phyloP scores from a whole-genome alignment of 805 yeast species.

The Ogataea thermomethanolica region DNA sequence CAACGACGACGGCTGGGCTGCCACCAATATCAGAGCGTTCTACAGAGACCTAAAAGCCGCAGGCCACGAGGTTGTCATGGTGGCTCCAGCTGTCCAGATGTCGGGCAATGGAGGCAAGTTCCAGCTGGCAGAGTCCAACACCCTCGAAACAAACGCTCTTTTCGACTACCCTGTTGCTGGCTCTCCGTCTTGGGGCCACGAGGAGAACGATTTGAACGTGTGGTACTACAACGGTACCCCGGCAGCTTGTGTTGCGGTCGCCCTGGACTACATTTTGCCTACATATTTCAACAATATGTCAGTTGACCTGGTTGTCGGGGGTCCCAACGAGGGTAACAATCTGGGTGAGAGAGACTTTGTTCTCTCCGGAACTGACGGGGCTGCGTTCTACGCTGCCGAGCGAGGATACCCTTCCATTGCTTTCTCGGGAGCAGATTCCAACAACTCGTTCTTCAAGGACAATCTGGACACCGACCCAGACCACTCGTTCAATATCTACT shows the following conservation, averaged over 20 bases:
- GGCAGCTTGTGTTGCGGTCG: conserved; percentile 49
- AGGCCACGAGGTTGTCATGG: conserved; percentile 47
- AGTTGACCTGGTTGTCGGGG: conserved; percentile 47
- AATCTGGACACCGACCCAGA: conserved; percentile 39
- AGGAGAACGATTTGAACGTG: conserved; percentile 37
- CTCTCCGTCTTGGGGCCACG: conserved; percentile 55
- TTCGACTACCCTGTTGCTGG: conserved; percentile 47
- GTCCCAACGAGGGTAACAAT: conserved; percentile 53
- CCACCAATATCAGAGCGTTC: conserved; percentile 54
- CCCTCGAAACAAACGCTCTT: conserved; percentile 43
- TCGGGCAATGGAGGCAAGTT: conserved; percentile 57
- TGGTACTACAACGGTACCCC: conserved; percentile 61
- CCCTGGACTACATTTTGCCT: conserved; percentile 45
- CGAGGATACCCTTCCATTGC: conserved; percentile 51
- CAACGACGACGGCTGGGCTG: conserved; percentile 58
- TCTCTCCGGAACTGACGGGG: conserved; percentile 51
- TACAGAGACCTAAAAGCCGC: conserved; percentile 45
- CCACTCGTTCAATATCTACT: conserved; percentile 43
- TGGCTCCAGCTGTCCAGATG: conserved; percentile 50
- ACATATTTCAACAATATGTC: conserved; percentile 40
- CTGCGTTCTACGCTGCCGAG: conserved; percentile 44
- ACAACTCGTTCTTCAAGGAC: conserved; percentile 50
- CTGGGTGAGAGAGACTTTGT: conserved; percentile 41
- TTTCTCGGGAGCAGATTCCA: conserved; percentile 48
- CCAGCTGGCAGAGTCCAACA: conserved; percentile 38